Evolutionary conservation across 768 basidiomycete species (phyloP), one percentile per base, ranked within the genome.

Genomic region (Crucibulum laeve): DNA sequence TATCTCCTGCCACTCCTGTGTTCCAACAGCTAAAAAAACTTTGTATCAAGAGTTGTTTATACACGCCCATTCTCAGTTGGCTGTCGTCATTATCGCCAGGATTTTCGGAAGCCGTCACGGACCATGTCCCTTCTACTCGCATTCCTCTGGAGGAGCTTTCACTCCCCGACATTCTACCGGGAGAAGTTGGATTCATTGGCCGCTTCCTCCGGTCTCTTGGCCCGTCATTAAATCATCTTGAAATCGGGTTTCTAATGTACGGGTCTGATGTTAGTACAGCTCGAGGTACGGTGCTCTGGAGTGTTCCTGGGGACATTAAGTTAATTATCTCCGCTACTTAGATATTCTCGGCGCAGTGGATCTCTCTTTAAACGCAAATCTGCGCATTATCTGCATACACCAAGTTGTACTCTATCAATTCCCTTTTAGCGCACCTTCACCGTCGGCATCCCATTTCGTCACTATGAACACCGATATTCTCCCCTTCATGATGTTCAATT

Each of bases 401-500:
- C 57, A 62, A 44, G 53, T 67, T 23, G 63, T 54, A 4, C 59
- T 67, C 21, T 68, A 64, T 47, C 60, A 59, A 25, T 65, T 67
- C 34, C 59, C 59, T 10, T 46, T 43, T 37, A 38, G 17, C 26
- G 40, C 41, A 18, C 38, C 51, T 14, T 46, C 51, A 35, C 46
- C 44, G 4, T 25, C 45, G 21, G 17, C 36, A 39, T 23, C 38
- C 19, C 43, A 40, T 28, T 49, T 46, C n/a, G n/a, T n/a, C n/a
- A n/a, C n/a, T n/a, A n/a, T n/a, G n/a, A n/a, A n/a, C n/a, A n/a
- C n/a, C n/a, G n/a, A n/a, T n/a, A n/a, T n/a, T n/a, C n/a, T n/a
- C n/a, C n/a, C n/a, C 19, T 37, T 43, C 17, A 43, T 42, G 4
- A 40, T 42, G 24, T 41, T 41, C 22, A 38, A 43, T 30, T 55